Evolutionary conservation across 2,329 filamentous ascomycete species (phyloP).

Genomic region (Fusarium fracticaudum): DNA sequence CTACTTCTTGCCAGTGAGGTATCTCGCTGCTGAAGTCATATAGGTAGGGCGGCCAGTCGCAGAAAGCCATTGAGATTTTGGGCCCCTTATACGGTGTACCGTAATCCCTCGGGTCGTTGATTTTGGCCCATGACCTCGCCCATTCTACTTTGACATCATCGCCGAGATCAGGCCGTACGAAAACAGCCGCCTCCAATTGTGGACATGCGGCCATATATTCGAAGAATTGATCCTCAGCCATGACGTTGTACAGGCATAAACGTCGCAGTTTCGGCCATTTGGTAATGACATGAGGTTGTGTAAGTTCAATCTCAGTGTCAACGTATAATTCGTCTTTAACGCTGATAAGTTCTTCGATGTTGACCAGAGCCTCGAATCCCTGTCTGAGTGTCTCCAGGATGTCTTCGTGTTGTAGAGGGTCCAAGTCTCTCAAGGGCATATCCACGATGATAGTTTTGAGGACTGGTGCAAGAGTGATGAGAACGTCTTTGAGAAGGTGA

Average conservation of each 20-base stretch:
- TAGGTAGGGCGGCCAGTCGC: background rate
- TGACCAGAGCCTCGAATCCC: constrained; percentile 28
- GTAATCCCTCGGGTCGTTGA: fast-evolving
- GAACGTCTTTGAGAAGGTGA: background rate
- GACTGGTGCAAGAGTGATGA: constrained; percentile 14
- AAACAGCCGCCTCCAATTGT: constrained; percentile 4
- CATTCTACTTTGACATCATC: background rate
- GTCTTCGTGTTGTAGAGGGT: background rate
- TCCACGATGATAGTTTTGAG: constrained; percentile 30
- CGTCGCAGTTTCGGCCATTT: constrained; percentile 37
- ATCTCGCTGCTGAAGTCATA: background rate
- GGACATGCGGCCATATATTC: background rate
- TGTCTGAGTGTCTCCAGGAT: constrained; percentile 15
- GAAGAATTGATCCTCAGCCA: background rate
- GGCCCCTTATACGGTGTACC: background rate
- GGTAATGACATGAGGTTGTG: constrained; percentile 22
- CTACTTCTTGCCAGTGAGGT: background rate
- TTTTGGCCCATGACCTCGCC: background rate
- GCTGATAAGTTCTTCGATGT: constrained; percentile 40
- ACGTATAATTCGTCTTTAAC: constrained; percentile 34
- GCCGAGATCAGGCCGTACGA: background rate
- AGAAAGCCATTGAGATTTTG: background rate
- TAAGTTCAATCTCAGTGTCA: background rate
- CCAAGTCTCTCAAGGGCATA: constrained; percentile 30
- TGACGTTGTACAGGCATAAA: constrained; percentile 25